Base-by-base conservation (phyloP, 176 grass and related monocot genomes). In the Ensete glaucum region DNA sequence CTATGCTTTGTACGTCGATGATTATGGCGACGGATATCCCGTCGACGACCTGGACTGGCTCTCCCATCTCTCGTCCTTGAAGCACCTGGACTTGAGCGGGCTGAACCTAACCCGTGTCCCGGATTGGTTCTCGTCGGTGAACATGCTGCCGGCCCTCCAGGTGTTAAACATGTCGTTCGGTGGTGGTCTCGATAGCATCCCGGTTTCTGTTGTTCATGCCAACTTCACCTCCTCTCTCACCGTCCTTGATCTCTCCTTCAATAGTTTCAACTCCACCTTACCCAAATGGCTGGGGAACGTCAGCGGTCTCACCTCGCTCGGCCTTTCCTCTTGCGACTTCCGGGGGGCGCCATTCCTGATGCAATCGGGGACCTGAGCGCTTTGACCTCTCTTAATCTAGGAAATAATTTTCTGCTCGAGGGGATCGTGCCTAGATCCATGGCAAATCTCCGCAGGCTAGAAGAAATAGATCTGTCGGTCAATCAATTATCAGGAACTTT, bases 251-350 rank as follows among this genome's bases (percentile, higher is more conserved):
- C 67, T 84, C n/a, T 9, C 53, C 34, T 43, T 43, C 34, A 43
- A 43, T 43, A 43, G 4, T 43, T 43, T 43, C 34, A 43, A 4
- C 34, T 6, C 34, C 34, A 2, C 26, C 9, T 12, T 54, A 72
- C 43, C 72, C 0, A 80, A 83, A 12, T 85, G 85, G 85, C 64
- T 87, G 7, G 62, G 54, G 73, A 12, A 83, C 17, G 1, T 67
- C 15, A 17, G 15, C 11, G 60, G n/a, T 2, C 68, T 87, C 1
- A 81, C 11, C 14, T 5, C 60, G 7, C 63, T 87, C 1, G 49
- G 64, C 23, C 13, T 87, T 1, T 2, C 2, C 34, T 43, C 34
- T 0, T 62, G 52, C 62, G 0, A 0, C 0, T 25, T 67, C 0
- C 2, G 14, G 9, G 14, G 9, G 49, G 54, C 1, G 21, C 1